A percentile compares a stretch with the other conserved stretches of the same genome.
These are phyloP conservation scores for Trypanosoma scelopori DNA, from an alignment of 208 protist genomes.

Conservation along the genomic window DNA sequence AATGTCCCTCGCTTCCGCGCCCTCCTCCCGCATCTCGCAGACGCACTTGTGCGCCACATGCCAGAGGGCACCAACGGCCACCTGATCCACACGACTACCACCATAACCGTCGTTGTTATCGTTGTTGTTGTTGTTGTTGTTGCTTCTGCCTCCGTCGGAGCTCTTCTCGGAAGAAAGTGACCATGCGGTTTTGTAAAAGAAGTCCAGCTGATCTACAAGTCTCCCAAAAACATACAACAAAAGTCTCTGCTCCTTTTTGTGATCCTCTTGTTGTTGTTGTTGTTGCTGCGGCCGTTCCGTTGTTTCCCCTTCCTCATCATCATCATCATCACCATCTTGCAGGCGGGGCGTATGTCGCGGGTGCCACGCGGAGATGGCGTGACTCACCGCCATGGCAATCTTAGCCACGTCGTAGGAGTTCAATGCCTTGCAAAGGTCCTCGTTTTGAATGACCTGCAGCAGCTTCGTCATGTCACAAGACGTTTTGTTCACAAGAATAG, in stretches of 20 bases:
- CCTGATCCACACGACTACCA: slow-evolving; percentile 22
- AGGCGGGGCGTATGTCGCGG: background rate
- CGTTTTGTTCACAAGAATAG: background rate
- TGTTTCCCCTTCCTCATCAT: too few relatives aligned
- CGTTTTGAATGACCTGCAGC: slow-evolving; percentile 4
- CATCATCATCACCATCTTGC: background rate
- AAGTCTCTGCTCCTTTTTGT: slow-evolving; percentile 3
- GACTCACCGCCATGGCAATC: slow-evolving; percentile 25
- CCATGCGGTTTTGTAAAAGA: slow-evolving; percentile 15
- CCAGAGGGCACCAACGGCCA: slow-evolving; percentile 24
- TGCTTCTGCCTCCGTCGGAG: too few relatives aligned
- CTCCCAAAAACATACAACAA: slow-evolving; percentile 9
- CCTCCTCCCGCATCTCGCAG: background rate
- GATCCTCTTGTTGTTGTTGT: slow-evolving; percentile 2
- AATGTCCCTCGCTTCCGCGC: background rate
- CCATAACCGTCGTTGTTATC: too few relatives aligned
- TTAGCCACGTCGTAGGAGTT: slow-evolving; percentile 38
- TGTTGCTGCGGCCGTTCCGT: background rate
- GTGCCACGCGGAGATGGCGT: slow-evolving; percentile 1
- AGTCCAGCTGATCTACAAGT: slow-evolving; percentile 21
- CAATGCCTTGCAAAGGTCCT: slow-evolving; percentile 18
- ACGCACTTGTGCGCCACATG: slow-evolving; percentile 9
- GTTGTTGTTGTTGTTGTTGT: too few relatives aligned
- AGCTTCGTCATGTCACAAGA: background rate
- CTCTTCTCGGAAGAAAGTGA: background rate